A percentile compares a stretch with the other conserved stretches of the same genome.
Conservation (phyloP, 176 grass and related monocot species). For the Zea luxurians region DNA sequence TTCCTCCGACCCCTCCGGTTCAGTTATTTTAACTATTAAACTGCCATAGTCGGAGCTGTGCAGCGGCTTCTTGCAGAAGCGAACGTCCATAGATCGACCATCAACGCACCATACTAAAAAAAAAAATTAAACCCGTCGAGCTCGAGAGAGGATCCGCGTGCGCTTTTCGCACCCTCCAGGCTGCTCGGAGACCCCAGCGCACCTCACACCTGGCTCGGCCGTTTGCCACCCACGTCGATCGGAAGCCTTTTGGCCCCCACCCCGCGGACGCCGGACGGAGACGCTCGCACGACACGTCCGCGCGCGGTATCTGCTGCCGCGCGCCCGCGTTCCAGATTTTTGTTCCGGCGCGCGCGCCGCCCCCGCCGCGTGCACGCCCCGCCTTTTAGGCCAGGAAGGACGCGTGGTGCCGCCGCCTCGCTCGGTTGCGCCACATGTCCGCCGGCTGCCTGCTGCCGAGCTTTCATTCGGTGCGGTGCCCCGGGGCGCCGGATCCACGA, state of each 20-base stretch:
- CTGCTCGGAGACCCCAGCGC: neutral
- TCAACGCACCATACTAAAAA: too few species aligned
- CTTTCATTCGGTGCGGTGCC: neutral
- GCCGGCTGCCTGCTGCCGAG: neutral
- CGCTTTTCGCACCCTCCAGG: neutral
- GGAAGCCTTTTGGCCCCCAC: neutral
- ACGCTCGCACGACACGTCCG: too few species aligned
- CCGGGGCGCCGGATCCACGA: too few species aligned
- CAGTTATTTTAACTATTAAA: too few species aligned
- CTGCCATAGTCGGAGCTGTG: too few species aligned
- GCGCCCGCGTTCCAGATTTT: too few species aligned
- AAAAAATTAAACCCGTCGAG: too few species aligned
- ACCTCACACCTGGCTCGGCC: neutral
- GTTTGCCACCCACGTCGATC: neutral
- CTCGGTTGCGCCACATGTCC: neutral
- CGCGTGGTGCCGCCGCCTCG: neutral
- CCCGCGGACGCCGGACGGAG: neutral
- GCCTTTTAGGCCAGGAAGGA: neutral
- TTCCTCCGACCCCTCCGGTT: too few species aligned
- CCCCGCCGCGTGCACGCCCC: slow-evolving; percentile 1
- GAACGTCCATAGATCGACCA: too few species aligned
- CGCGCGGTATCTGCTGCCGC: too few species aligned
- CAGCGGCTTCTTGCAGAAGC: too few species aligned
- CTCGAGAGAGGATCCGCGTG: too few species aligned
- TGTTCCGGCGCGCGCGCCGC: neutral